Evolutionary conservation across 345 rosid species (phyloP).

Genomic region (Gossypium herbaceum): DNA sequence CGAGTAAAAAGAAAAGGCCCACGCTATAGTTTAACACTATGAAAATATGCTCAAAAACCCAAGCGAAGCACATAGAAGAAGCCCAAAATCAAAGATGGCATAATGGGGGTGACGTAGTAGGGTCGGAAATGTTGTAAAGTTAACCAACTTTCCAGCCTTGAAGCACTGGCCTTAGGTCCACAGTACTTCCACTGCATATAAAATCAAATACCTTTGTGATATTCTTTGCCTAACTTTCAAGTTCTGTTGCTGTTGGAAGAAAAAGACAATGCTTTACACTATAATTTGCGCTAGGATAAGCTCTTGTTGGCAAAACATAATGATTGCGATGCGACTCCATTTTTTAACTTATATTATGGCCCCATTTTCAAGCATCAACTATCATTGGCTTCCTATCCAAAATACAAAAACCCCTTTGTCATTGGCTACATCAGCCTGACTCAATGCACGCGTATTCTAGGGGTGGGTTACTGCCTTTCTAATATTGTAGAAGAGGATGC

Average conservation of each 20-base stretch:
- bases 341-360: neutral
- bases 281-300: neutral
- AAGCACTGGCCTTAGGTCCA: neutral
- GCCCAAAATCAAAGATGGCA: neutral
- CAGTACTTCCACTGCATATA: neutral
- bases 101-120: neutral
- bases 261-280: neutral
- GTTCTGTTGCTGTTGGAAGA: neutral
- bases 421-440: too few relatives aligned
- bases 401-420: too few relatives aligned
- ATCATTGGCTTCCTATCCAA: too few relatives aligned
- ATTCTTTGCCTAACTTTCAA: neutral
- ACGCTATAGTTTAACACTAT: neutral
- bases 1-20: neutral
- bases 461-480: too few relatives aligned
- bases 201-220: neutral
- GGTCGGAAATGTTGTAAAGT: neutral
- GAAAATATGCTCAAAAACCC: neutral
- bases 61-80: neutral
- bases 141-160: neutral
- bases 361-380: neutral
- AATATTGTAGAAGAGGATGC: too few relatives aligned
- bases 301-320: neutral
- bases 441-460: too few relatives aligned
- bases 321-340: neutral